Evolutionary conservation across 768 basidiomycete species (phyloP).

Genomic region (Cystofilobasidium bisporidii): DNA sequence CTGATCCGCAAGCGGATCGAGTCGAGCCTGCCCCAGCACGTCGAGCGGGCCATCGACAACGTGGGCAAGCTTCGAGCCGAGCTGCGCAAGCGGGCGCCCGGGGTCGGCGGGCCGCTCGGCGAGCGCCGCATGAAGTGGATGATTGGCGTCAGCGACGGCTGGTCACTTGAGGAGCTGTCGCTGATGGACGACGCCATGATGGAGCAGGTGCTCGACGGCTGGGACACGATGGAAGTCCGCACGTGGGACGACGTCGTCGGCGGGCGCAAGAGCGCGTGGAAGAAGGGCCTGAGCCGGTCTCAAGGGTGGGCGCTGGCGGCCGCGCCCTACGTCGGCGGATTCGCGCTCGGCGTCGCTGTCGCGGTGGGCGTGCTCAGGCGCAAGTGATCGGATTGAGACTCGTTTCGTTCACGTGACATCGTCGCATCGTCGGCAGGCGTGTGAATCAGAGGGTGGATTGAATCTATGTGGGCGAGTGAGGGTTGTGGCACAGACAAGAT

Average conservation of each 20-base stretch:
- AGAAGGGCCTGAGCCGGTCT: neutral
- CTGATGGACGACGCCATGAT: constrained; percentile 58
- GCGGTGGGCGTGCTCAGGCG: neutral
- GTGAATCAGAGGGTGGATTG: no score
- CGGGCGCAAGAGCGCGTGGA: neutral
- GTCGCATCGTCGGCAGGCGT: no score
- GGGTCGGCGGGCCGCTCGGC: constrained; percentile 66
- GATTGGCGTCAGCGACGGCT: constrained; percentile 70
- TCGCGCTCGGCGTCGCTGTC: neutral
- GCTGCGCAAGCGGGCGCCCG: constrained; percentile 70
- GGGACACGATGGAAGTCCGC: constrained; percentile 53
- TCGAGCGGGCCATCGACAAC: constrained; percentile 66
- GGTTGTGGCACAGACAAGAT: no score
- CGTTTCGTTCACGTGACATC: neutral
- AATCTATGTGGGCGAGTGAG: no score
- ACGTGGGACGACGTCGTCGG: constrained; percentile 30
- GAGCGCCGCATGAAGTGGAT: constrained; percentile 86
- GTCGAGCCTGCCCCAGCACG: constrained; percentile 55
- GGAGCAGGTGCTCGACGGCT: constrained; percentile 64
- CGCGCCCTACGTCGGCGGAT: neutral
- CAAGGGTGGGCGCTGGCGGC: neutral
- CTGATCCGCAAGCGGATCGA: constrained; percentile 65
- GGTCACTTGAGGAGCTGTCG: constrained; percentile 74
- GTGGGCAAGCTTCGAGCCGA: constrained; percentile 64
- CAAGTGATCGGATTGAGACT: neutral